Evolutionary conservation across 2,329 filamentous ascomycete genomes (phyloP).

Genomic region (Aureobasidium pullulans): DNA sequence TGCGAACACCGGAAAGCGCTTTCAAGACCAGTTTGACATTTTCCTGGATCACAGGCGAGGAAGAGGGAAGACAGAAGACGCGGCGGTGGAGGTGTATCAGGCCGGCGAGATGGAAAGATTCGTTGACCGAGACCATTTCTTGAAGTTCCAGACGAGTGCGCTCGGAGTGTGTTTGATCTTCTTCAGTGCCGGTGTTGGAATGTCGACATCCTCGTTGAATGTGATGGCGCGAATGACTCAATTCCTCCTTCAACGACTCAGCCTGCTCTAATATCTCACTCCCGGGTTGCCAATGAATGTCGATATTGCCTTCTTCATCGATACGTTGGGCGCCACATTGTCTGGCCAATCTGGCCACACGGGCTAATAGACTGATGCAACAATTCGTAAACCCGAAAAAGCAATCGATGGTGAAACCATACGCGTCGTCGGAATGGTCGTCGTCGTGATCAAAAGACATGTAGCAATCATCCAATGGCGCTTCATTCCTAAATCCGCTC

Average conservation of each 20-base stretch:
- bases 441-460: conserved; percentile 37
- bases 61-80: conserved; percentile 55
- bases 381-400: conserved; percentile 70
- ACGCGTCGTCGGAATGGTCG: conserved; percentile 46
- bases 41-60: conserved; percentile 54
- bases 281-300: conserved; percentile 52
- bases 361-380: conserved; percentile 62
- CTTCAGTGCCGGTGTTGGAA: conserved; percentile 12
- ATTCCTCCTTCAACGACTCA: conserved; percentile 51
- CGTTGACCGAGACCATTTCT: conserved; percentile 65
- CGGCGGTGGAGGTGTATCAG: conserved; percentile 69
- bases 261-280: conserved; percentile 50
- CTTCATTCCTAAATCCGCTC: conserved; percentile 45
- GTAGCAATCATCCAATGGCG: conserved; percentile 35
- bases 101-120: conserved; percentile 72
- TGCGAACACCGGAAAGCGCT: conserved; percentile 54
- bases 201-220: conserved; percentile 36
- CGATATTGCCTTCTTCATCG: conserved; percentile 43
- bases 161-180: conserved; percentile 34
- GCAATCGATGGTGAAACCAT: conserved; percentile 68
- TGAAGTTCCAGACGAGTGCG: conserved; percentile 30
- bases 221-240: conserved; percentile 47
- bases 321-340: conserved; percentile 61
- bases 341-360: conserved; percentile 63
- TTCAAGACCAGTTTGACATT: conserved; percentile 57